Base-by-base conservation (phyloP, 352 stramenopile species). In the Phytophthora pistaciae region DNA sequence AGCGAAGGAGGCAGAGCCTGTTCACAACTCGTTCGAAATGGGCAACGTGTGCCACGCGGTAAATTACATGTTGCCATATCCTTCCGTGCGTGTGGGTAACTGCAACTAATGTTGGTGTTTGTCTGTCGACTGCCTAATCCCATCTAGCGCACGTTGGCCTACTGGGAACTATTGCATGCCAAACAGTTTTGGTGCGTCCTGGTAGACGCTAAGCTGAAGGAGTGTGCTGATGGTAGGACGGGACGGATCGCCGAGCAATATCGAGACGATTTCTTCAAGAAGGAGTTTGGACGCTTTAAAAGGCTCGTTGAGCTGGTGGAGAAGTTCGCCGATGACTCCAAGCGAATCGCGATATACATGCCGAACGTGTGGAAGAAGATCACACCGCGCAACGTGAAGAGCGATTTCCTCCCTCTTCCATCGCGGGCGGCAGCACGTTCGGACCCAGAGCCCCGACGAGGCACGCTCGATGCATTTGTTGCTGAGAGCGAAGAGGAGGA, bases 161-260 rank as follows among this genome's bases (percentile, higher is more conserved):
- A 89, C 64, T 96, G 89, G 89, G 82, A 94, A 48, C 46, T 96
- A 31, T 77, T 93, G 7, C 89, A 96, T 33, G 85, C 89, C 31
- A 96, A 96, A 60, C 86, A 83, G 18, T 93, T 93, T 50, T 93
- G 85, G 85, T 91, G 83, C 8, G 79, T 80, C 16, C n/a, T 95
- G 2, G 77, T 96, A 29, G 84, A 93, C 36, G 83, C 82, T 10
- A 93, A 93, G 68, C 68, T 77, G 18, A 79, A 77, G 14, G 64
- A 83, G 44, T 74, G 38, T 63, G 62, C 77, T 0, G 78, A 91
- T 59, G 78, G 90, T 59, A 73, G 61, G 14, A 77, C 70, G 0
- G 87, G 84, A 1, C 79, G 82, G 16, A 91, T 93, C 52, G 27
- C 71, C n/a, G 70, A 83, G 1, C 27, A 57, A 5, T 67, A 82